Evolutionary conservation across 148 eudicot species (phyloP).

Genomic region (Silene latifolia): DNA sequence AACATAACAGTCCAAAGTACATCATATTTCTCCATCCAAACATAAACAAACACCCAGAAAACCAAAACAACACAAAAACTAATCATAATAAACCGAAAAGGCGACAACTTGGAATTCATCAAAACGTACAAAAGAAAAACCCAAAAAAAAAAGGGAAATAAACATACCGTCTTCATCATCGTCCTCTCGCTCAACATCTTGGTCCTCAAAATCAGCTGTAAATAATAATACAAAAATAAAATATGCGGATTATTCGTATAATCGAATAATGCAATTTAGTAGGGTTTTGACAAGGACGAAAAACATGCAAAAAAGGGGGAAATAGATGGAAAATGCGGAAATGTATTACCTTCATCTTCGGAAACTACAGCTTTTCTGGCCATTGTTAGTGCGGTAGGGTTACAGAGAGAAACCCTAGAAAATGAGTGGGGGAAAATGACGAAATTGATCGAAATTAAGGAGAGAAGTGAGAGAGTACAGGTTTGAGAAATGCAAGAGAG

Average conservation of each 20-base stretch:
- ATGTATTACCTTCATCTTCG: slow-evolving; percentile 62
- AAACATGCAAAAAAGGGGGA: too few species aligned
- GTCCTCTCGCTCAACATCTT: slow-evolving; percentile 62
- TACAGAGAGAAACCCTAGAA: slow-evolving; percentile 27
- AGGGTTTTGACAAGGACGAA: slow-evolving; percentile 18
- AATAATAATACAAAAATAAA: too few species aligned
- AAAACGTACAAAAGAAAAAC: neutral
- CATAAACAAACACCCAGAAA: neutral
- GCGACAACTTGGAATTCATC: neutral
- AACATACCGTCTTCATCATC: slow-evolving; percentile 52
- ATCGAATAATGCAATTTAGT: slow-evolving; percentile 10
- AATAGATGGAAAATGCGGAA: neutral
- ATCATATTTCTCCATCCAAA: too few species aligned
- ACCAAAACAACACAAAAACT: neutral
- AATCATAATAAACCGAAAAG: slow-evolving; percentile 10
- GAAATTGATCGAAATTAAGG: neutral
- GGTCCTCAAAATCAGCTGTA: slow-evolving; percentile 56
- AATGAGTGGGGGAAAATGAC: neutral
- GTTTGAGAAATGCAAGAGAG: neutral
- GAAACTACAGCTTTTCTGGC: slow-evolving; percentile 45
- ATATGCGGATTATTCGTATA: too few species aligned
- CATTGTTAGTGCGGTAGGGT: slow-evolving; percentile 23
- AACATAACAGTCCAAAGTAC: too few species aligned
- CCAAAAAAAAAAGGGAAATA: neutral
- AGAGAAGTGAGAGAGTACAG: neutral